phyloP scores from a whole-genome alignment of 1,284 basidiomycete genomes.

The Trametes pubescens region DNA sequence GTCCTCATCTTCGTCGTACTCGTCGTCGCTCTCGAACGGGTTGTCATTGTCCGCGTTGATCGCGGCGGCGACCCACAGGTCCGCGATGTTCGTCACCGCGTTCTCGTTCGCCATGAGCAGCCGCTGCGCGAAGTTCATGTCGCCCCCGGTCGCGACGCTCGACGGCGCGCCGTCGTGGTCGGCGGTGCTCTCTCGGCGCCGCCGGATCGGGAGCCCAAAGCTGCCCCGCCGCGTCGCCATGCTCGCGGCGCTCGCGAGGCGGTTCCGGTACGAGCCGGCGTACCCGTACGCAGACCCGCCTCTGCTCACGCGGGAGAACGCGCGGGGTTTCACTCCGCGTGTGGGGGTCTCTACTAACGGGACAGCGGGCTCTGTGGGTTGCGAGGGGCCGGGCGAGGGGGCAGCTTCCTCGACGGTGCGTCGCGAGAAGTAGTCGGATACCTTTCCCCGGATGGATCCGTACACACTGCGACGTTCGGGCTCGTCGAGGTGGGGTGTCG shows the following conservation, averaged over 20 bases:
- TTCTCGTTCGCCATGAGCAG: constrained; percentile 93
- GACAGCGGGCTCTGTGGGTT: constrained; percentile 49
- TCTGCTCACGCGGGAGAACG: constrained; percentile 62
- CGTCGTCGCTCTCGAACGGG: constrained; percentile 56
- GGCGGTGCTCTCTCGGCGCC: constrained; percentile 57
- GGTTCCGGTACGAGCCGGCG: constrained; percentile 58
- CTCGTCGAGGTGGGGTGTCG: constrained; percentile 58
- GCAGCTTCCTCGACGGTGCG: constrained; percentile 52
- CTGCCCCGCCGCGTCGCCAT: constrained; percentile 57
- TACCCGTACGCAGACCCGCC: constrained; percentile 86
- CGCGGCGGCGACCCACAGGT: constrained; percentile 93
- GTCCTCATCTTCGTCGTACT: constrained; percentile 31
- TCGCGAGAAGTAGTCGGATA: constrained; percentile 60
- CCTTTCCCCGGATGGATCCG: constrained; percentile 38
- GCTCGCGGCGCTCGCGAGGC: constrained; percentile 51
- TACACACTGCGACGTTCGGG: constrained; percentile 39
- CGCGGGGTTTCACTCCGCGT: constrained; percentile 50
- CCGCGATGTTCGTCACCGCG: constrained; percentile 87
- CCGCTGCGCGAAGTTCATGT: constrained; percentile 88
- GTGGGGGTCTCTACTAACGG: constrained; percentile 55
- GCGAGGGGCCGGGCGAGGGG: constrained; percentile 37
- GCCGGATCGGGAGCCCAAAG: constrained; percentile 52
- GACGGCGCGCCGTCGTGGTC: constrained; percentile 46
- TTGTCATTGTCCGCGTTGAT: constrained; percentile 90
- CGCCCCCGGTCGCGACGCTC: constrained; percentile 51